Conservation (phyloP, 805 yeast species). For the Barnettozyma salicaria region DNA sequence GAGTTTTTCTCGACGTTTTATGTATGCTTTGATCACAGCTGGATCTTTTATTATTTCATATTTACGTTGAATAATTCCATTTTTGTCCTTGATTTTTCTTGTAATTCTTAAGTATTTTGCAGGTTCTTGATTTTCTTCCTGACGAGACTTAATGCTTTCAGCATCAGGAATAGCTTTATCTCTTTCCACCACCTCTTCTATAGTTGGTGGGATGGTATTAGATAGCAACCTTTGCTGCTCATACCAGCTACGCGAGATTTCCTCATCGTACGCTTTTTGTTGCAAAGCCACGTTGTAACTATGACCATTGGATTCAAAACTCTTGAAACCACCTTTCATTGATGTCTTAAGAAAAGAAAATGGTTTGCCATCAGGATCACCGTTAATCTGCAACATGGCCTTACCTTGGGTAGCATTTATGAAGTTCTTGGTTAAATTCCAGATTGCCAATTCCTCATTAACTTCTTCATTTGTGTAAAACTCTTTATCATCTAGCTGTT, state of each 20-base stretch:
- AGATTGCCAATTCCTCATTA: slow-evolving; percentile 84
- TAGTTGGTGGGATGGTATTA: slow-evolving; percentile 21
- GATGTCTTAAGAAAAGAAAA: slow-evolving; percentile 85
- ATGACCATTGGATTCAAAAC: slow-evolving; percentile 50
- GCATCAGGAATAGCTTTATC: slow-evolving; percentile 13
- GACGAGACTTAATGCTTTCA: slow-evolving; percentile 17
- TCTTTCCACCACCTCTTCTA: slow-evolving; percentile 28
- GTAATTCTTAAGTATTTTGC: slow-evolving; percentile 53
- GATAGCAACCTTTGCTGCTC: slow-evolving; percentile 63
- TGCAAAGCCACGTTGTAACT: slow-evolving; percentile 78
- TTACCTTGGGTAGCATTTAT: slow-evolving; percentile 93
- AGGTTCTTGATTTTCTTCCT: slow-evolving; percentile 15
- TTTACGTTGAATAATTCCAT: slow-evolving; percentile 79
- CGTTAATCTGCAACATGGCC: slow-evolving; percentile 92
- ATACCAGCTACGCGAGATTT: slow-evolving; percentile 84
- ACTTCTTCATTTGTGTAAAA: slow-evolving; percentile 45
- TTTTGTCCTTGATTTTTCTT: slow-evolving; percentile 73
- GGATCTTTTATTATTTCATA: slow-evolving; percentile 80
- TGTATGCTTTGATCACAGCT: slow-evolving; percentile 77
- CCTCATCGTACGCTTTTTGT: slow-evolving; percentile 88
- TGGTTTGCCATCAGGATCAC: slow-evolving; percentile 90
- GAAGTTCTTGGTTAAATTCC: slow-evolving; percentile 91
- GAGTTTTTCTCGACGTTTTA: slow-evolving; percentile 56
- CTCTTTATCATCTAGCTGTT: slow-evolving; percentile 74
- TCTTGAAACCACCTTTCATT: slow-evolving; percentile 85